Evolutionary conservation across 2,329 filamentous ascomycete species (phyloP), one percentile per base, ranked within the genome.

Genomic region (Aureobasidium lini): DNA sequence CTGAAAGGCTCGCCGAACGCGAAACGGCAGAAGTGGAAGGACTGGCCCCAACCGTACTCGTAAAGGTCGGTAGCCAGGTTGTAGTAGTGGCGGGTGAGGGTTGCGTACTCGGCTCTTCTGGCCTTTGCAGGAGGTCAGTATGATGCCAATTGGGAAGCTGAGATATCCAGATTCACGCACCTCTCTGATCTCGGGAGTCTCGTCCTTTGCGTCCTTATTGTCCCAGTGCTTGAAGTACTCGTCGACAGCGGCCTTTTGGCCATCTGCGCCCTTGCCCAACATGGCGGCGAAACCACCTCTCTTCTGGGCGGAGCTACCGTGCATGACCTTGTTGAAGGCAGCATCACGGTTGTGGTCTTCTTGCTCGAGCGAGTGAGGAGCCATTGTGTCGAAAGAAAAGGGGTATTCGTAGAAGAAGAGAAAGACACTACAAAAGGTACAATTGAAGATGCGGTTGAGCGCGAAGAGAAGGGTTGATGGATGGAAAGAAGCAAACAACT

Each of bases 141-240:
- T 6, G 11, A 32, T 28, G 36, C 2, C 32, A 47, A 46, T 59
- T 29, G 39, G 3, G 11, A n/a, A 11, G 2, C 0, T 5, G 6
- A 10, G 46, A 6, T 23, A 11, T 31, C 15, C 13, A 10, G 1
- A 15, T 4, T 3, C 10, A 32, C 57, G 37, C 57, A 59, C 89
- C 75, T 90, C 87, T 70, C 93, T 85, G 66, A 83, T 86, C 69
- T 87, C 89, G 58, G 86, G 83, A 1, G 93, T 97, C 82, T 99
- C 94, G 43, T 86, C 82, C 63, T 82, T 85, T 48, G 79, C 88
- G 47, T 78, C 76, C 77, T 95, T 91, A 79, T 93, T 88, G 75
- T 96, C 90, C 89, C 89, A 96, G 73, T 95, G 91, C 81, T 95
- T 95, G 80, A 95, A 95, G 77, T 96, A 96, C 73, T 95, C 89